Base-by-base conservation (phyloP, 1,284 basidiomycete genomes). In the Neotropicomus parvogracilis region DNA sequence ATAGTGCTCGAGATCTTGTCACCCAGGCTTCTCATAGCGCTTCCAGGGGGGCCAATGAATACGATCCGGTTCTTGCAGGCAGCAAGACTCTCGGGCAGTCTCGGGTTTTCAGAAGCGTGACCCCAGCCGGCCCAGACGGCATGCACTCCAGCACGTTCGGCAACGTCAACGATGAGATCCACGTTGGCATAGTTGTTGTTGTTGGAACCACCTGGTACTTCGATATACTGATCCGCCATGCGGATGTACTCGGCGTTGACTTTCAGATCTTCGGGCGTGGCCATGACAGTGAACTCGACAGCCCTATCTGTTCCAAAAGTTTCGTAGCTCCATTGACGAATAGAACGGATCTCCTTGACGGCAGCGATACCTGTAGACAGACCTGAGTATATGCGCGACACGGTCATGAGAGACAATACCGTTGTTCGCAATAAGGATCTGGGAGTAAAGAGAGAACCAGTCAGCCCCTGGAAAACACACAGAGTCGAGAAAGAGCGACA, bases 171-270 rank as follows among this genome's bases (percentile, higher is more conserved):
- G 63, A 99, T 99, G 62, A 98, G 87, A 68, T 99, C 97, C 60
- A 99, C 97, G 68, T 99, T 99, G 61, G 97, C 97, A 68, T 99
- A 99, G 74, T 99, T 99, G 80, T 99, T 97, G 79, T 99, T 99
- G 72, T 99, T 99, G 41, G 87, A 83, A 53, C 97, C 97, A 58
- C 97, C 97, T 20, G 97, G 95, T 7, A 99, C 97, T 72, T 99
- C 97, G 61, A 99, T 90, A 67, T 97, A 99, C 64, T 95, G 87
- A 71, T 99, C 97, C 29, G 97, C 97, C 97, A 99, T 99, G 59
- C 97, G 90, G 70, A 99, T 99, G 73, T 99, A 99, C 68, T 99
- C 97, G 35, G 97, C 97, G 65, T 99, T 99, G 70, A 98, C 94
- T 66, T 93, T 92, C 55, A 98, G 75, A 75, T 99, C 97, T 69